phyloP scores from a whole-genome alignment of 2,329 filamentous ascomycete species.

The Ilyonectria sp. region DNA sequence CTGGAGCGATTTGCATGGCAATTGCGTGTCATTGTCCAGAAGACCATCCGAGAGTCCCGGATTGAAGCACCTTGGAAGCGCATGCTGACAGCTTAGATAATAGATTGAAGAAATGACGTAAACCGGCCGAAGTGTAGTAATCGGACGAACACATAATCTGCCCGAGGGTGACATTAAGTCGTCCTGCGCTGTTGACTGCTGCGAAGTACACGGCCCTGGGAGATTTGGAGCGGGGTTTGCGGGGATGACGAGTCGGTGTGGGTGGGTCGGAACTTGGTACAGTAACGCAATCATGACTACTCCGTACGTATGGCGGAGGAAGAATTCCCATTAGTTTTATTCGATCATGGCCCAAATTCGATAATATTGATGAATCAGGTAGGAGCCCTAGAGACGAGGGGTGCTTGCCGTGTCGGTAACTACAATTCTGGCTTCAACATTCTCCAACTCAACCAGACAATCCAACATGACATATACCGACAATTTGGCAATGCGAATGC shows the following conservation, averaged over 20 bases:
- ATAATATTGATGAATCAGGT: background rate
- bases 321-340: background rate
- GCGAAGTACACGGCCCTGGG: too few species aligned
- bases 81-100: background rate
- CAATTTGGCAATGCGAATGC: background rate
- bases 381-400: too few species aligned
- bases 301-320: background rate
- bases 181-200: too few species aligned
- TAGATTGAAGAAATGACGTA: too few species aligned
- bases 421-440: background rate
- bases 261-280: background rate
- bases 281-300: background rate
- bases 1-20: background rate
- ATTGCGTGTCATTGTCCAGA: too few species aligned
- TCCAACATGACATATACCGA: background rate
- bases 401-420: too few species aligned
- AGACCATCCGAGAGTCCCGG: conserved; percentile 3
- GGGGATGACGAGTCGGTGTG: background rate
- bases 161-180: too few species aligned
- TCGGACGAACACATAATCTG: too few species aligned
- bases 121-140: too few species aligned
- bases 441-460: background rate
- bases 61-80: too few species aligned
- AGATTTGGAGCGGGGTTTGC: too few species aligned
- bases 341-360: background rate